Conservation (phyloP, 2,329 filamentous ascomycete species). For the Didymella pinodella region DNA sequence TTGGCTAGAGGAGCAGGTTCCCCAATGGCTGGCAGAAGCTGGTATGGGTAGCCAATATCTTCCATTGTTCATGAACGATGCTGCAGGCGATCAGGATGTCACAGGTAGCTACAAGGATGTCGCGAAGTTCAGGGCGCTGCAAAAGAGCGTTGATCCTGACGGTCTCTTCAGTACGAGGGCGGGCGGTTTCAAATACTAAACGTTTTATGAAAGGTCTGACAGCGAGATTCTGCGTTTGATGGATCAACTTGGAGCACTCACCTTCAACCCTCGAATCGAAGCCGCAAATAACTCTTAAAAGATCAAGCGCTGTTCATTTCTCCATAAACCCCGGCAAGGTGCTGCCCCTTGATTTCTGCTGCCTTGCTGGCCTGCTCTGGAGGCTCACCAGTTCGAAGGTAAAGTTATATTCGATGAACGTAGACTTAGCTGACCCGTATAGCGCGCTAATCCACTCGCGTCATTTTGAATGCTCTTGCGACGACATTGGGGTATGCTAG, state of each 20-base stretch:
- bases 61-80: conserved; percentile 39
- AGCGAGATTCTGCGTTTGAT: not conserved
- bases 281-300: not conserved
- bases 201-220: not conserved
- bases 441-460: too few relatives aligned
- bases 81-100: conserved; percentile 33
- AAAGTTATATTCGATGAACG: too few relatives aligned
- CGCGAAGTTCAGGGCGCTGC: conserved; percentile 32
- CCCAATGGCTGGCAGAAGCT: conserved; percentile 35
- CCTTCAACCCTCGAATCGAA: not conserved
- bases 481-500: too few relatives aligned
- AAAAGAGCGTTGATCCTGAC: conserved; percentile 31
- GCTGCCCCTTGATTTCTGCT: too few relatives aligned
- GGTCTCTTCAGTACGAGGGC: conserved; percentile 33
- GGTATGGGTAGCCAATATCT: conserved; percentile 29
- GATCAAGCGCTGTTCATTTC: not conserved
- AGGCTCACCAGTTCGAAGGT: too few relatives aligned
- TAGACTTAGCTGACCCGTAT: too few relatives aligned
- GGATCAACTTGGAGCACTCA: not conserved
- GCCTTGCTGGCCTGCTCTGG: too few relatives aligned
- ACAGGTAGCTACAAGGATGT: conserved; percentile 31
- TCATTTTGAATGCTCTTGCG: too few relatives aligned
- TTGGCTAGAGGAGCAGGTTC: conserved; percentile 34
- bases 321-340: too few relatives aligned
- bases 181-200: conserved; percentile 35